Percentiles rank a stretch among this genome's conserved stretches.
Conservation (phyloP, 345 rosid genomes). For the Microcos paniculata region DNA sequence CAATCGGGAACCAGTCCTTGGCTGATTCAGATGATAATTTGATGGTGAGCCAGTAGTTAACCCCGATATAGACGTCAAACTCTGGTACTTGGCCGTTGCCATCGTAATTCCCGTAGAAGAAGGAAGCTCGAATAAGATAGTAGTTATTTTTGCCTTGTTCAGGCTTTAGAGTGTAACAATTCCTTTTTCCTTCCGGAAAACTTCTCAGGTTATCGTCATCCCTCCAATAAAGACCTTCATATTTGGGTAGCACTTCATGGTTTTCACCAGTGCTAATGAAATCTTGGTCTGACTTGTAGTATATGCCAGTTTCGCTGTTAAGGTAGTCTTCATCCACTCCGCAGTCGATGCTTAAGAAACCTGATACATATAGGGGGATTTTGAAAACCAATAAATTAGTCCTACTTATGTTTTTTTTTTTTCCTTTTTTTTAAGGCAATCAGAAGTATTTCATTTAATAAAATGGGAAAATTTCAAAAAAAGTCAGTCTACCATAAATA, state of each 20-base stretch:
- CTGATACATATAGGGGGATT: too few species aligned
- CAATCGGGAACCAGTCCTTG: not conserved
- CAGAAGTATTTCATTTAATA: too few species aligned
- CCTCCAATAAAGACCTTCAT: too few species aligned
- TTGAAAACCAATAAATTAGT: too few species aligned
- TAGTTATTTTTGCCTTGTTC: slow-evolving; percentile 14
- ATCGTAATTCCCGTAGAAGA: slow-evolving; percentile 9
- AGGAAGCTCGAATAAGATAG: slow-evolving; percentile 11
- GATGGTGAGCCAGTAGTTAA: not conserved
- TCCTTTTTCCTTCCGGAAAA: slow-evolving; percentile 20
- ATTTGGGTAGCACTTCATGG: not conserved
- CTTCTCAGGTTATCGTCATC: not conserved
- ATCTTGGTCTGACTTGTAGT: slow-evolving; percentile 4
- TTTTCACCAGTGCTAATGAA: slow-evolving; percentile 12
- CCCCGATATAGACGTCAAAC: slow-evolving; percentile 22
- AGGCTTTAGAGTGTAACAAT: slow-evolving; percentile 26
- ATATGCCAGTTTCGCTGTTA: not conserved
- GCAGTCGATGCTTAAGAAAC: slow-evolving; percentile 26
- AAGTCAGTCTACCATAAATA: too few species aligned
- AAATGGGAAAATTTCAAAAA: too few species aligned
- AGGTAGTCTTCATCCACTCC: not conserved
- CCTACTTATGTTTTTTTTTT: too few species aligned
- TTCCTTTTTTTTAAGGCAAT: too few species aligned
- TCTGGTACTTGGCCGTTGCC: not conserved
- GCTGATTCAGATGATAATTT: not conserved